Evolutionary conservation across 306 rosid genomes (phyloP).

Genomic region (Vachellia pachyceras): DNA sequence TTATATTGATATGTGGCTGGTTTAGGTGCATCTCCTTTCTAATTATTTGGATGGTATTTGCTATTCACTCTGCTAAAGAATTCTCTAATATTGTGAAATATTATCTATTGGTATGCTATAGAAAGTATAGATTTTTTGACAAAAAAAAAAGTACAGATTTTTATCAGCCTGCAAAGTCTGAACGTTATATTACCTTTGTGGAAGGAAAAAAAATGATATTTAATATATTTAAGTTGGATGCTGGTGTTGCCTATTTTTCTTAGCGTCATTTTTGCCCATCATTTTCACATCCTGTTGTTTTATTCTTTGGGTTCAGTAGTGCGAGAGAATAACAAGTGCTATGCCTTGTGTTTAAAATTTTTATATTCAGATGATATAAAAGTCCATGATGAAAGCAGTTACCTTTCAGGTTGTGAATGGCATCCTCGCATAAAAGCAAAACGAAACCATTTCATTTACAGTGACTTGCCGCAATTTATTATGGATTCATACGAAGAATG

Average conservation of each 20-base stretch:
- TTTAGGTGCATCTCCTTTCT: conserved; percentile 27
- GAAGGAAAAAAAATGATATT: not conserved
- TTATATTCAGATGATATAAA: conserved; percentile 20
- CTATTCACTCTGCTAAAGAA: conserved; percentile 16
- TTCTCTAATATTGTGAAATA: not conserved
- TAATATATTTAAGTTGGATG: not conserved
- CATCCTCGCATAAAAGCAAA: conserved; percentile 74
- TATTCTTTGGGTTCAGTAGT: not conserved
- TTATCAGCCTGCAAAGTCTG: conserved; percentile 5
- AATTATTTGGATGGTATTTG: conserved; percentile 13
- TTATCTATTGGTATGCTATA: too few species aligned
- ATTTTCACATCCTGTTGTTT: conserved; percentile 16
- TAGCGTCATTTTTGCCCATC: not conserved
- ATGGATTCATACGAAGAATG: conserved; percentile 97
- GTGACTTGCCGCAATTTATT: conserved; percentile 90
- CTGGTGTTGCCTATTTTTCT: not conserved
- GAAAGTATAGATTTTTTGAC: too few species aligned
- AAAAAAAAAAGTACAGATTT: not conserved
- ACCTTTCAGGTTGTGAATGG: conserved; percentile 94
- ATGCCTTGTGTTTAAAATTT: conserved; percentile 24
- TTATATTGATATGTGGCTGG: conserved; percentile 16
- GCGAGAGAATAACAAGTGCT: not conserved
- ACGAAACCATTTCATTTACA: conserved; percentile 81
- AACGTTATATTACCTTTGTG: not conserved
- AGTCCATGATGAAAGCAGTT: conserved; percentile 53